Evolutionary conservation across 192 early-diverging fungal species (phyloP).

Genomic region (Coemansia sp.): DNA sequence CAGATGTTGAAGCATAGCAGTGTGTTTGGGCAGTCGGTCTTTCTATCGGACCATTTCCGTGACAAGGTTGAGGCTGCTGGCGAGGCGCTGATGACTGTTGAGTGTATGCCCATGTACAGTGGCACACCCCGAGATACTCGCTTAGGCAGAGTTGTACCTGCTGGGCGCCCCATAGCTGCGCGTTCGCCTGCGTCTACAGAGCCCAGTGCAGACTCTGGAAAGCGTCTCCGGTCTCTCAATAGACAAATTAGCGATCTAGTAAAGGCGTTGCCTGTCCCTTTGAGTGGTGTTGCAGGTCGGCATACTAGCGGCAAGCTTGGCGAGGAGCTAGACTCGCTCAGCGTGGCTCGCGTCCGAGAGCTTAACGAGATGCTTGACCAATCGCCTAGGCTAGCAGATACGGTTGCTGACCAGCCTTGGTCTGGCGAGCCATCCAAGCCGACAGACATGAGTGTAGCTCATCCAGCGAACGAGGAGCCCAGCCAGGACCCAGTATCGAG

Average conservation of each 20-base stretch:
- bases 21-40: conserved; percentile 6
- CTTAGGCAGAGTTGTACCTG: neutral
- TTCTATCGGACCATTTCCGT: conserved; percentile 9
- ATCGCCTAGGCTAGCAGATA: neutral
- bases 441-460: neutral
- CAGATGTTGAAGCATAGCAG: conserved; percentile 30
- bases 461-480: neutral
- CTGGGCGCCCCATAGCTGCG: neutral
- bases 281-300: neutral
- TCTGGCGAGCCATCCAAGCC: neutral
- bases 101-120: conserved; percentile 1
- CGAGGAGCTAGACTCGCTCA: neutral
- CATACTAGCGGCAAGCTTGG: neutral
- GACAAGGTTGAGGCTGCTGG: conserved; percentile 9
- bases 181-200: neutral
- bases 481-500: neutral
- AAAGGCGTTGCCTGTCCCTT: neutral
- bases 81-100: neutral
- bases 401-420: neutral
- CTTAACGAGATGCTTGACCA: neutral
- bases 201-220: neutral
- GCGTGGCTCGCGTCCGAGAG: neutral
- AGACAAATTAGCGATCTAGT: neutral
- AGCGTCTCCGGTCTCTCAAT: neutral
- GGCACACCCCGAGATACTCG: neutral